A percentile compares a stretch with the other conserved stretches of the same genome.
phyloP scores from a whole-genome alignment of 257 asterid species.

The Ilex asprella region DNA sequence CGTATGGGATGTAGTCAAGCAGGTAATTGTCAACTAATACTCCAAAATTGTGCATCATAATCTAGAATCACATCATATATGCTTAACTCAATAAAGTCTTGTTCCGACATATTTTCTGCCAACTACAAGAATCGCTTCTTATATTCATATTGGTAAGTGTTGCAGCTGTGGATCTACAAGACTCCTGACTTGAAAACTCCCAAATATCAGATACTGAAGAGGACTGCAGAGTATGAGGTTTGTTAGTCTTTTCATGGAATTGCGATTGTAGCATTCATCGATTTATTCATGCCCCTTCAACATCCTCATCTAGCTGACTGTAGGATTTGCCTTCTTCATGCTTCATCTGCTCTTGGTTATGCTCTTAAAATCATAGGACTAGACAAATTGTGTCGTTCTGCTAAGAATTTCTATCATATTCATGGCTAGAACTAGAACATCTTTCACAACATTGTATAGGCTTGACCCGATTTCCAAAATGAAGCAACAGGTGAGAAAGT shows the following conservation, averaged over 20 bases:
- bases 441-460: background rate
- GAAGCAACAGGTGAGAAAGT: constrained; percentile 57
- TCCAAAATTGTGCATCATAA: too few species aligned
- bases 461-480: constrained; percentile 1
- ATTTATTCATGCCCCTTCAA: background rate
- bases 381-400: background rate
- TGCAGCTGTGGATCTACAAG: constrained; percentile 58
- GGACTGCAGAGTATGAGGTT: constrained; percentile 76
- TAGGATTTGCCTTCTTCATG: too few species aligned
- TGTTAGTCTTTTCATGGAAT: background rate
- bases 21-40: constrained; percentile 28
- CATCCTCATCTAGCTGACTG: background rate
- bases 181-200: constrained; percentile 81
- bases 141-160: constrained; percentile 4
- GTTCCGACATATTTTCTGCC: too few species aligned
- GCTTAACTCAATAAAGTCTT: too few species aligned
- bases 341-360: too few species aligned
- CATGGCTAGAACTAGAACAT: background rate
- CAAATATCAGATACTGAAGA: constrained; percentile 62
- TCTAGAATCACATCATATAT: too few species aligned
- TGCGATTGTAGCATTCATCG: background rate
- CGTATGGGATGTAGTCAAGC: constrained; percentile 54
- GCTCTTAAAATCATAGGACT: too few species aligned
- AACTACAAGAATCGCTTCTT: background rate
- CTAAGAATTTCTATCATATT: too few species aligned